Evolutionary conservation across 2,329 filamentous ascomycete genomes (phyloP).

Genomic region (Diaporthe humulicola): DNA sequence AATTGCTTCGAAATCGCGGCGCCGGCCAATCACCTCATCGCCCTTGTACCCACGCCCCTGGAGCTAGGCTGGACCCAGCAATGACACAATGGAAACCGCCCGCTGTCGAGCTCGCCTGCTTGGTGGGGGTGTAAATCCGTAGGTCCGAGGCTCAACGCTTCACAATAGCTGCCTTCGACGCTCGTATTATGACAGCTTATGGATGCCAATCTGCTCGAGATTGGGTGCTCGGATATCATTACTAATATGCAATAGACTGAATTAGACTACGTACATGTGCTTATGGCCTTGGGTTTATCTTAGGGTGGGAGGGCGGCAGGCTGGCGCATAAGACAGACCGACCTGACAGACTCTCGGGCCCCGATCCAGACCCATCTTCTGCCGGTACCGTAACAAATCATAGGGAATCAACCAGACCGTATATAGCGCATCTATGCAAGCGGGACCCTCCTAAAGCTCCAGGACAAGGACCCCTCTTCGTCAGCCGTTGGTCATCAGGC

Average conservation of each 20-base stretch:
- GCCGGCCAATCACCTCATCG: slow-evolving; percentile 16
- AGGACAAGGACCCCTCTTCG: slow-evolving; percentile 13
- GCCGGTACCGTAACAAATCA: slow-evolving; percentile 3
- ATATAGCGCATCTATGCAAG: slow-evolving; percentile 9
- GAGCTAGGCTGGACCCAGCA: slow-evolving; percentile 5
- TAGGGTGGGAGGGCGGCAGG: background rate
- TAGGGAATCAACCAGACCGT: background rate
- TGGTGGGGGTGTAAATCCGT: slow-evolving; percentile 24
- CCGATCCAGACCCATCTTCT: slow-evolving; percentile 9
- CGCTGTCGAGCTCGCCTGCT: background rate
- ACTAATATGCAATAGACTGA: background rate
- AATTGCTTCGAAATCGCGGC: slow-evolving; percentile 37
- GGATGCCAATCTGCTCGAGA: background rate
- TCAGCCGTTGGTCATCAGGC: slow-evolving; percentile 38
- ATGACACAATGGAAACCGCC: background rate
- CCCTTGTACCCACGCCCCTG: background rate
- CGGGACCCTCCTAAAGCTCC: slow-evolving; percentile 23
- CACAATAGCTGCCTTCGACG: background rate
- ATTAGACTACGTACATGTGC: background rate
- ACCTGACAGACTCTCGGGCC: background rate
- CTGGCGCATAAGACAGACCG: background rate
- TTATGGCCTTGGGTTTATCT: background rate
- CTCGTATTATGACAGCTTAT: background rate
- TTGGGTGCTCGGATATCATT: background rate
- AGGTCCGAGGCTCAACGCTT: background rate